These are phyloP conservation scores for Lodderomyces parapsilosis DNA, from an alignment of 1,139 yeast genomes.

Conservation along the genomic window DNA sequence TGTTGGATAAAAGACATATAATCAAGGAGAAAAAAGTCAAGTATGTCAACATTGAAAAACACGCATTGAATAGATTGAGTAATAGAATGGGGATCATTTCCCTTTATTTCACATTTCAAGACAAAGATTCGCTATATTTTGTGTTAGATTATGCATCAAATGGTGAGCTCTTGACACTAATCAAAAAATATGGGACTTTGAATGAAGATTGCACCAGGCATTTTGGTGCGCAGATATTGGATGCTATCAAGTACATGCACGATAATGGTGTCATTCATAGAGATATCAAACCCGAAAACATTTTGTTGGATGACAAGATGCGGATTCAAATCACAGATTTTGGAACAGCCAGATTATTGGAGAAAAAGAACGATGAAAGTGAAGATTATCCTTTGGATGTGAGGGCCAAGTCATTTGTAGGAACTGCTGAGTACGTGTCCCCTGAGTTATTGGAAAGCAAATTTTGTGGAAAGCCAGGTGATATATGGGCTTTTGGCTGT, in stretches of 20 bases:
- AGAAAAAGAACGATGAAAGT: slow-evolving; percentile 38
- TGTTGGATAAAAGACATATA: slow-evolving; percentile 89
- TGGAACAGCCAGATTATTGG: slow-evolving; percentile 70
- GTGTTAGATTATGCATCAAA: slow-evolving; percentile 91
- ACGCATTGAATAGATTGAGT: slow-evolving; percentile 81
- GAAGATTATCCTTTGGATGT: slow-evolving; percentile 49
- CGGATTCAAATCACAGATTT: slow-evolving; percentile 76
- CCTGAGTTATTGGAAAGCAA: slow-evolving; percentile 71
- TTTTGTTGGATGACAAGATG: slow-evolving; percentile 61
- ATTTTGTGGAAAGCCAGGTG: slow-evolving; percentile 73
- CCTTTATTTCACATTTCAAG: slow-evolving; percentile 91
- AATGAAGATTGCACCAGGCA: slow-evolving; percentile 78
- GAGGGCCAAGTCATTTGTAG: slow-evolving; percentile 71
- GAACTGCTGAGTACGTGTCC: slow-evolving; percentile 81
- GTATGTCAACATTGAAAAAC: slow-evolving; percentile 94
- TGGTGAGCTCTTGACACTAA: slow-evolving; percentile 82
- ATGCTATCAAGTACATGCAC: slow-evolving; percentile 69
- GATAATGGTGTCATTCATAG: slow-evolving; percentile 76
- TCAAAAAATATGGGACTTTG: slow-evolving; percentile 74
- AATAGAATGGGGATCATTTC: slow-evolving; percentile 75
- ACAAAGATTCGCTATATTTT: slow-evolving; percentile 80
- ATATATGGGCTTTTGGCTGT: slow-evolving; percentile 83
- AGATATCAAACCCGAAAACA: slow-evolving; percentile 78
- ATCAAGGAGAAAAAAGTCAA: slow-evolving; percentile 93
- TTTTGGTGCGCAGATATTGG: slow-evolving; percentile 62